Evolutionary conservation across 345 rosid species (phyloP).

Genomic region (Hypericum perforatum): DNA sequence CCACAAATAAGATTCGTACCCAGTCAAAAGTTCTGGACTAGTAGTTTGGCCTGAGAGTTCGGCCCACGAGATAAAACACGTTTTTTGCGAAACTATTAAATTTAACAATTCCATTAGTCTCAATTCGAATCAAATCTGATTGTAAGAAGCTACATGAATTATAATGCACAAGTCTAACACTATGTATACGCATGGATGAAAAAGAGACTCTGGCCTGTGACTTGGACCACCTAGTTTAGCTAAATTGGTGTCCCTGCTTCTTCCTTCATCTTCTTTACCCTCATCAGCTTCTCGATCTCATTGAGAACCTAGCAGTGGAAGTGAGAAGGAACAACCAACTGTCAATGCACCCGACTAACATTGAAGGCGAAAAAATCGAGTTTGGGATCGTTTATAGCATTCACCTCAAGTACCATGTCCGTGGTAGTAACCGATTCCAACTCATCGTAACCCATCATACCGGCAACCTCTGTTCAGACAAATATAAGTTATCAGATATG

Average conservation of each 20-base stretch:
- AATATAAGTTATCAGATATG: constrained; percentile 14
- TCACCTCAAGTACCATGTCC: constrained; percentile 72
- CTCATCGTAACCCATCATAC: constrained; percentile 44
- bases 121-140: too few relatives aligned
- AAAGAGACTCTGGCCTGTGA: too few relatives aligned
- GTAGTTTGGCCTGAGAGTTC: too few relatives aligned
- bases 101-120: too few relatives aligned
- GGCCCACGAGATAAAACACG: too few relatives aligned
- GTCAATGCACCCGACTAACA: neutral
- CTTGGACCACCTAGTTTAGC: neutral
- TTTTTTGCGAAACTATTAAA: too few relatives aligned
- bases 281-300: constrained; percentile 65
- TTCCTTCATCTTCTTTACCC: constrained; percentile 85
- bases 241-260: constrained; percentile 80
- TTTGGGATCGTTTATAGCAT: neutral
- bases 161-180: too few relatives aligned
- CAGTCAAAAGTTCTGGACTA: too few relatives aligned
- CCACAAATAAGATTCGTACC: too few relatives aligned
- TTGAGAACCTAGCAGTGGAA: constrained; percentile 42
- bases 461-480: constrained; percentile 45
- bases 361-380: neutral
- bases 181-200: too few relatives aligned
- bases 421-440: constrained; percentile 46
- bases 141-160: too few relatives aligned
- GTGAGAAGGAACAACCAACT: neutral